phyloP scores from a whole-genome alignment of 495 filamentous ascomycete genomes.

The Penicillium salamii region DNA sequence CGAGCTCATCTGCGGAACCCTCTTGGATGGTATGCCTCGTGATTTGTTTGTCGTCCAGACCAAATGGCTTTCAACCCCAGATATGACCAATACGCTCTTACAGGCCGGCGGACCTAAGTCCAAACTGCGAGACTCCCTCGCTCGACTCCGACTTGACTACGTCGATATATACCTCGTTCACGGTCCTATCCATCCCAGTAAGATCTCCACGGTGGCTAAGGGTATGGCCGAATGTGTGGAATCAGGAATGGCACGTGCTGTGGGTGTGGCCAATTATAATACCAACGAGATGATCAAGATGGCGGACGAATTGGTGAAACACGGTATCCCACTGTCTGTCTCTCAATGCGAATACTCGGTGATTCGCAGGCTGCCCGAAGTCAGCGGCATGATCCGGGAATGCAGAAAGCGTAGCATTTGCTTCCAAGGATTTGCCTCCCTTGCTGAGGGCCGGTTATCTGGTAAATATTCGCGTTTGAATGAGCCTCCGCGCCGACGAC shows the following conservation, averaged over 20 bases:
- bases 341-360: constrained; percentile 28
- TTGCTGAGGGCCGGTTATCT: constrained; percentile 20
- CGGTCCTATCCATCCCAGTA: constrained; percentile 41
- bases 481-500: constrained; percentile 14
- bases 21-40: constrained; percentile 32
- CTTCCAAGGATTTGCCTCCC: constrained; percentile 26
- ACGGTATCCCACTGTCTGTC: constrained; percentile 17
- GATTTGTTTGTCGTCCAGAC: constrained; percentile 29
- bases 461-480: constrained; percentile 24
- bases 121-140: constrained; percentile 37
- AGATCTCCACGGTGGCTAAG: constrained; percentile 21
- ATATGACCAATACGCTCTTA: constrained; percentile 14
- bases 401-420: constrained; percentile 23
- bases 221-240: constrained; percentile 40
- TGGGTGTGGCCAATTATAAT: constrained; percentile 44
- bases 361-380: constrained; percentile 21
- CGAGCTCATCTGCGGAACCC: constrained; percentile 34
- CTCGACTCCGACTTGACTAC: constrained; percentile 68
- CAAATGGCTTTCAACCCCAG: constrained; percentile 19
- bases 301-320: constrained; percentile 20
- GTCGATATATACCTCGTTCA: constrained; percentile 81
- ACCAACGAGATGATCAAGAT: constrained; percentile 40
- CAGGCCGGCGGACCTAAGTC: constrained; percentile 17
- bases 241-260: constrained; percentile 28
- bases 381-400: constrained; percentile 22